Conservation (phyloP, 768 basidiomycete genomes). For the Pulveroboletus sp. region DNA sequence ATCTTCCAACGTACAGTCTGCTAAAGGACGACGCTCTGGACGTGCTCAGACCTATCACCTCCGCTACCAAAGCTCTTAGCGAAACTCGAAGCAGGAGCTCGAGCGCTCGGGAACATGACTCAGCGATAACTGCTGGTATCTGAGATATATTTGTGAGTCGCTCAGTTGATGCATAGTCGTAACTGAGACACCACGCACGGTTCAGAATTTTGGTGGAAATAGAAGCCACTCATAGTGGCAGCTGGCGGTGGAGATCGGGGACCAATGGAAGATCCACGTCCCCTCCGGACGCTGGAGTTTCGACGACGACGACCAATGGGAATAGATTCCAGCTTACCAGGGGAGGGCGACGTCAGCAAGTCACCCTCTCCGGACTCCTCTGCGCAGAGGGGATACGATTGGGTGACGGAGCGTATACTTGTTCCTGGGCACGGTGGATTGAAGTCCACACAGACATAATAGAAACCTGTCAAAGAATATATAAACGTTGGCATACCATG, state of each 20-base stretch:
- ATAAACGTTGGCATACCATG: slow-evolving; percentile 13
- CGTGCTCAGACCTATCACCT: not conserved
- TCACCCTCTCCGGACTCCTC: slow-evolving; percentile 25
- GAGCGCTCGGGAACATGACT: slow-evolving; percentile 70
- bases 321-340: slow-evolving; percentile 36
- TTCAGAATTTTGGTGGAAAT: slow-evolving; percentile 90
- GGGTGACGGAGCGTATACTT: slow-evolving; percentile 30
- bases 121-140: slow-evolving; percentile 87
- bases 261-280: slow-evolving; percentile 46
- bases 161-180: slow-evolving; percentile 3
- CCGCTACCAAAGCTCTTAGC: slow-evolving; percentile 38
- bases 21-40: not conserved
- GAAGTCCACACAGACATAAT: slow-evolving; percentile 93
- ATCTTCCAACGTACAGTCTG: slow-evolving; percentile 4
- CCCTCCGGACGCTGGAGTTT: slow-evolving; percentile 44
- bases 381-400: slow-evolving; percentile 32
- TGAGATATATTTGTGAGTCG: slow-evolving; percentile 26
- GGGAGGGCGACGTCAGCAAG: slow-evolving; percentile 28
- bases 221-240: slow-evolving; percentile 85
- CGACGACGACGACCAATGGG: slow-evolving; percentile 35
- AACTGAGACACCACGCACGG: slow-evolving; percentile 56
- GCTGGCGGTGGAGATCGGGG: slow-evolving; percentile 44
- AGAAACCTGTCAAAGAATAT: slow-evolving; percentile 59
- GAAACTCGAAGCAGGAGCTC: slow-evolving; percentile 82
- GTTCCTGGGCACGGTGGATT: slow-evolving; percentile 52